Base-by-base conservation (phyloP, 192 early-diverging fungal species). In the Globomyces pollinis-pini region DNA sequence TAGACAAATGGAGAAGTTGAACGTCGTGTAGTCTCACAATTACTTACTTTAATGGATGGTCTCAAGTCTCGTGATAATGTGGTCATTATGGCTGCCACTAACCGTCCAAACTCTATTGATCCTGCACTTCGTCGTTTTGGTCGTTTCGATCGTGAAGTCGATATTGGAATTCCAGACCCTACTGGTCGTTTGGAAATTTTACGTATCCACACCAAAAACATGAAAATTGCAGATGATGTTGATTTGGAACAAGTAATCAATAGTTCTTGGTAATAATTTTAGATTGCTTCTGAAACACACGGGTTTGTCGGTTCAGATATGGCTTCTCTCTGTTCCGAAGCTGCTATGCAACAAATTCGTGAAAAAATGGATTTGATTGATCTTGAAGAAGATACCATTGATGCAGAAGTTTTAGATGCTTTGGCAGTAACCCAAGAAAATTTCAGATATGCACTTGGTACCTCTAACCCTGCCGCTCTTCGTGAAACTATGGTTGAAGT, bases 331-430 rank as follows among this genome's bases (percentile, higher is more conserved):
- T 98, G 94, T 72, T 98, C 96, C 11, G 96, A 98, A 75, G 96
- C 94, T 13, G 96, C 96, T 30, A 97, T 98, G 92, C 94, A 98
- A 74, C 94, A 98, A 74, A 99, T 98, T 61, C 91, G 94, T 63
- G 96, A 94, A 67, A 99, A 98, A 84, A 96, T 98, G 94, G 94
- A 99, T 56, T 73, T 83, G 34, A 96, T 99, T 71, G 96, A 98
- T 65, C 73, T 98, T 2, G 96, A 99, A 53, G 94, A 99, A 61
- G 96, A 98, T 24, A 93, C 91, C 38, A 96, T 99, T 59, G 96
- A 97, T 63, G 94, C 94, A 31, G 91, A 94, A 63, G 90, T 98
- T 33, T 77, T 99, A 31, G 92, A 97, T 69, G 86, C 84, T 15
- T 74, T 99, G 52, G 93, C 96, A 11, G 92, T 99, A 18, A 89